A percentile compares a stretch with the other conserved stretches of the same genome.
phyloP scores from a whole-genome alignment of 257 asterid species.

The Gentiana macrophylla region DNA sequence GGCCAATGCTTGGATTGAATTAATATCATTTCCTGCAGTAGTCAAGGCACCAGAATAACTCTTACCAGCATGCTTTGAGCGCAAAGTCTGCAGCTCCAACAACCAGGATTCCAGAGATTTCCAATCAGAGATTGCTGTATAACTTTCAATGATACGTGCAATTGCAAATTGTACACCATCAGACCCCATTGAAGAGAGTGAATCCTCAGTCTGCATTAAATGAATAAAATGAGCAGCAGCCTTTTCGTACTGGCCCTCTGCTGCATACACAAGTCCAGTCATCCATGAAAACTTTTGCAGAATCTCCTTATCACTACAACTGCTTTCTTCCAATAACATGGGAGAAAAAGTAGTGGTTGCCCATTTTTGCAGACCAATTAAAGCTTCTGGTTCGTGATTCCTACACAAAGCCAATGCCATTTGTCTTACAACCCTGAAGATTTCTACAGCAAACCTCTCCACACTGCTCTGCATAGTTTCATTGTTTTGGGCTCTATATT shows the following conservation, averaged over 20 bases:
- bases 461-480: slow-evolving; percentile 53
- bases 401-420: slow-evolving; percentile 73
- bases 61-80: slow-evolving; percentile 85
- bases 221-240: slow-evolving; percentile 90
- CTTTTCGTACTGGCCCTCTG: slow-evolving; percentile 88
- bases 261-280: slow-evolving; percentile 84
- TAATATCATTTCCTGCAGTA: slow-evolving; percentile 90
- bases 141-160: slow-evolving; percentile 78
- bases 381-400: slow-evolving; percentile 66
- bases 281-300: slow-evolving; percentile 73
- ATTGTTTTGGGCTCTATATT: slow-evolving; percentile 50
- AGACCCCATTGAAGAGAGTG: slow-evolving; percentile 79
- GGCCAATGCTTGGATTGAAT: slow-evolving; percentile 84
- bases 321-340: slow-evolving; percentile 53
- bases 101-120: slow-evolving; percentile 93
- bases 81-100: slow-evolving; percentile 80
- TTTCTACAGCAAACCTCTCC: slow-evolving; percentile 61
- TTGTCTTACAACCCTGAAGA: slow-evolving; percentile 48
- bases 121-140: slow-evolving; percentile 89
- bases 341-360: slow-evolving; percentile 60
- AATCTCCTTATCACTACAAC: slow-evolving; percentile 28
- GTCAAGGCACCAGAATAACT: slow-evolving; percentile 89
- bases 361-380: slow-evolving; percentile 88
- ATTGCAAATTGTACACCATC: slow-evolving; percentile 82
- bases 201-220: slow-evolving; percentile 75